phyloP scores from a whole-genome alignment of 192 early-diverging fungal species.

The Mortierella alpina region DNA sequence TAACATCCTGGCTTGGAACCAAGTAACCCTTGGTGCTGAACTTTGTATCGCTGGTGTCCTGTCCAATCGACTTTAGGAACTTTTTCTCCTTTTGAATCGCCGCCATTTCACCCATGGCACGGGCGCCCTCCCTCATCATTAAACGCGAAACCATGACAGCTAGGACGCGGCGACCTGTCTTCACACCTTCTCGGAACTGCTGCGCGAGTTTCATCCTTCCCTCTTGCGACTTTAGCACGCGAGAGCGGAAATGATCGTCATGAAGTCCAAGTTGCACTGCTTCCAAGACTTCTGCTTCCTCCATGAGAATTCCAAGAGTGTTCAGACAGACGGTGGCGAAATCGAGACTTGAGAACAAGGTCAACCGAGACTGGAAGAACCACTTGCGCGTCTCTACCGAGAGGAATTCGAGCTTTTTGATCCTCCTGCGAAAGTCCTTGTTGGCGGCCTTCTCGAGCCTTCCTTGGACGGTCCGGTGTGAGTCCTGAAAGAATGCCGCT shows the following conservation, averaged over 20 bases:
- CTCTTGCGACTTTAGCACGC: slow-evolving; percentile 70
- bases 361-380: slow-evolving; percentile 68
- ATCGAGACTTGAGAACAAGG: slow-evolving; percentile 65
- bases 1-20: slow-evolving; percentile 43
- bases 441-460: slow-evolving; percentile 69
- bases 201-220: slow-evolving; percentile 72
- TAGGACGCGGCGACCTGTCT: slow-evolving; percentile 74
- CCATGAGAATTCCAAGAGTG: slow-evolving; percentile 76
- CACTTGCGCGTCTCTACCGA: slow-evolving; percentile 67
- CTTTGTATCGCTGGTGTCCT: slow-evolving; percentile 42
- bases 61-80: slow-evolving; percentile 65
- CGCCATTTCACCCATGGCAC: slow-evolving; percentile 70
- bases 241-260: slow-evolving; percentile 56
- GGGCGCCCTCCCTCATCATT: slow-evolving; percentile 80
- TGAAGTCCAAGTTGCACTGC: slow-evolving; percentile 63
- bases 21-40: slow-evolving; percentile 34
- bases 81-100: slow-evolving; percentile 64
- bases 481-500: slow-evolving; percentile 47
- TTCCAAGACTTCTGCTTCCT: slow-evolving; percentile 80
- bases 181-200: slow-evolving; percentile 75
- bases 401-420: slow-evolving; percentile 71
- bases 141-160: slow-evolving; percentile 77
- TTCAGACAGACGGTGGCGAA: slow-evolving; percentile 66
- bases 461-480: slow-evolving; percentile 61
- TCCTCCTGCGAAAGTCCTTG: slow-evolving; percentile 75